Evolutionary conservation across 257 asterid genomes (phyloP).

Genomic region (Fraxinus cuspidata): DNA sequence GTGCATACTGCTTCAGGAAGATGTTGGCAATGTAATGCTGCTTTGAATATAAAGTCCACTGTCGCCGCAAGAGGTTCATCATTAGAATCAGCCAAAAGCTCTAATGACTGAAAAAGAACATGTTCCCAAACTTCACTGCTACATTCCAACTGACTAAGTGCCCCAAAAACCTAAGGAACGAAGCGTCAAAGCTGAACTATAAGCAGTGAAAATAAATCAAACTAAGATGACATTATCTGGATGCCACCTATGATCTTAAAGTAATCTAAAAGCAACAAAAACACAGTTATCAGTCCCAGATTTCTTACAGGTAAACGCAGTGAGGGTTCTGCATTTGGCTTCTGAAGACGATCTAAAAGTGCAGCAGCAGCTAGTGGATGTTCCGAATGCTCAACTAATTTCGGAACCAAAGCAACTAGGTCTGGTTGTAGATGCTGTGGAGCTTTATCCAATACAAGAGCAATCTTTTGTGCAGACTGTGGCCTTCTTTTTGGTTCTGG

Average conservation of each 20-base stretch:
- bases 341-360: constrained; percentile 84
- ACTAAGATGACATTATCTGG: neutral
- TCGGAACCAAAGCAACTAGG: constrained; percentile 88
- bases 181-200: constrained; percentile 25
- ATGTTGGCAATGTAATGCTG: constrained; percentile 92
- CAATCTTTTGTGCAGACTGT: constrained; percentile 91
- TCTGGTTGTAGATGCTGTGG: constrained; percentile 94
- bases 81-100: constrained; percentile 74
- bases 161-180: constrained; percentile 78
- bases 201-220: constrained; percentile 8
- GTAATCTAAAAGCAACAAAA: constrained; percentile 13
- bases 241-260: neutral
- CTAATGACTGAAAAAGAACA: constrained; percentile 76
- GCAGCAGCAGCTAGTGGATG: constrained; percentile 96
- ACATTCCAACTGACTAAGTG: constrained; percentile 95
- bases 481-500: constrained; percentile 99
- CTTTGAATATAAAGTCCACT: constrained; percentile 83
- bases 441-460: constrained; percentile 93
- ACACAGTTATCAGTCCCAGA: constrained; percentile 4
- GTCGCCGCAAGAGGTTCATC: constrained; percentile 93
- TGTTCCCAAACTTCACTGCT: constrained; percentile 94
- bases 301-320: constrained; percentile 79
- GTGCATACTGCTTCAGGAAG: constrained; percentile 92
- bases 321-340: constrained; percentile 91
- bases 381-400: constrained; percentile 92